A percentile compares a stretch with the other conserved stretches of the same genome.
phyloP scores from a whole-genome alignment of 441 rosid species.

The Erodium trifolium region DNA sequence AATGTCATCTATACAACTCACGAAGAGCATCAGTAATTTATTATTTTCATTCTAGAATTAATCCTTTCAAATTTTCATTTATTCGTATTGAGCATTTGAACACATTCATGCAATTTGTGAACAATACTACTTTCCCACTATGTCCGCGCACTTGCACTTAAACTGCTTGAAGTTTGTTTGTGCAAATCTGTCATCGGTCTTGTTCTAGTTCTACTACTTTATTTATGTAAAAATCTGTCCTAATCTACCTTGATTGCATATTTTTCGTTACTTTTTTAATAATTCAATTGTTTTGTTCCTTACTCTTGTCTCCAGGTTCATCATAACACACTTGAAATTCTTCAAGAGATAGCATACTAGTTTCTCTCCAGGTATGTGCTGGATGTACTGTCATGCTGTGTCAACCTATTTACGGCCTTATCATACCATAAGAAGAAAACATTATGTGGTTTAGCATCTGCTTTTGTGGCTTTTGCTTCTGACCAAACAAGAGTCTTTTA shows the following conservation, averaged over 20 bases:
- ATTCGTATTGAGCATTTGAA: neutral
- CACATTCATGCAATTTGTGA: neutral
- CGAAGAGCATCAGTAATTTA: neutral
- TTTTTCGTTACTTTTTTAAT: neutral
- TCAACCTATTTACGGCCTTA: neutral
- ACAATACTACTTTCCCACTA: neutral
- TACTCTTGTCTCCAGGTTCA: constrained; percentile 54
- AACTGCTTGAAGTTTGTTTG: neutral
- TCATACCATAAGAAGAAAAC: constrained; percentile 4
- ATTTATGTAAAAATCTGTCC: neutral
- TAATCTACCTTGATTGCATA: neutral
- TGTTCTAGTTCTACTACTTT: neutral
- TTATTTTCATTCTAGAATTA: neutral
- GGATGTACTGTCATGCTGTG: constrained; percentile 7
- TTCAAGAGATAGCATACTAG: constrained; percentile 85
- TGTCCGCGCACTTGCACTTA: neutral
- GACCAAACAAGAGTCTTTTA: constrained; percentile 6
- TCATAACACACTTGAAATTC: constrained; percentile 78
- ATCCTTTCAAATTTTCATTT: neutral
- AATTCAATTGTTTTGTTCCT: constrained; percentile 13
- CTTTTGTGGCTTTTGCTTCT: neutral
- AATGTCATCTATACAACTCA: neutral
- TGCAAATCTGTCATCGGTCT: neutral
- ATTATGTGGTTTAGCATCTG: neutral
- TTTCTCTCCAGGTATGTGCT: constrained; percentile 14